A percentile compares a stretch with the other conserved stretches of the same genome.
phyloP scores from a whole-genome alignment of 169 alveolate genomes.

The Blepharisma undulans region DNA sequence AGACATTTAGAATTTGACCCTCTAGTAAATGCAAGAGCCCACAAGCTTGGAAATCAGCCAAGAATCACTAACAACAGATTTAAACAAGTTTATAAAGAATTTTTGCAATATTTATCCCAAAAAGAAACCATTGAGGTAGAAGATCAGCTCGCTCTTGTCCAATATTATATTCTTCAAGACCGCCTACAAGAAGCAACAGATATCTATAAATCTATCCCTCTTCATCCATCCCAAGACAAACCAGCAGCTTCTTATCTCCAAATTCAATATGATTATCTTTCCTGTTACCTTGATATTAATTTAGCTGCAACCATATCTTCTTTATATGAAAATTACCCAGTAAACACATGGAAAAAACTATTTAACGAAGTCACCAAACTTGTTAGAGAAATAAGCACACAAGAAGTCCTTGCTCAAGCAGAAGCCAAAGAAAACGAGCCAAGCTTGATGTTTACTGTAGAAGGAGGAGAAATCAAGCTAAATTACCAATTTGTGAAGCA shows the following conservation, averaged over 20 bases:
- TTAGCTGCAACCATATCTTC: not conserved
- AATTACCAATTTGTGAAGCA: not conserved
- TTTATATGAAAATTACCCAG: slow-evolving; percentile 8
- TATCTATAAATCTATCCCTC: not conserved
- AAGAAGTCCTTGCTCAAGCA: not conserved
- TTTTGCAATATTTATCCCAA: not conserved
- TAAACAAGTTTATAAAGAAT: not conserved
- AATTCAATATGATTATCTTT: slow-evolving; percentile 13
- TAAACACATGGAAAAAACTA: not conserved
- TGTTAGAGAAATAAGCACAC: not conserved
- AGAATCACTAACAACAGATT: slow-evolving; percentile 5
- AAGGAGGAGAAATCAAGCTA: not conserved
- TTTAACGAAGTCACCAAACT: not conserved
- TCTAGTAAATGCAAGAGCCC: slow-evolving; percentile 29
- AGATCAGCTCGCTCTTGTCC: not conserved
- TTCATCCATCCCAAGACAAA: not conserved
- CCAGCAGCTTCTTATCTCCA: not conserved
- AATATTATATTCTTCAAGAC: slow-evolving; percentile 15
- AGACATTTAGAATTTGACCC: slow-evolving; percentile 11
- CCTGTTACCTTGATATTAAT: not conserved
- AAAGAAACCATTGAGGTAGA: not conserved
- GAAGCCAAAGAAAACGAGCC: not conserved
- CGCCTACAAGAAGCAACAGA: not conserved
- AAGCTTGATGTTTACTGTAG: not conserved
- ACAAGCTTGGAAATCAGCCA: slow-evolving; percentile 7